Percentiles rank a stretch among this genome's conserved stretches.
phyloP scores from a whole-genome alignment of 352 stramenopile species.

The Peronospora farinosa region DNA sequence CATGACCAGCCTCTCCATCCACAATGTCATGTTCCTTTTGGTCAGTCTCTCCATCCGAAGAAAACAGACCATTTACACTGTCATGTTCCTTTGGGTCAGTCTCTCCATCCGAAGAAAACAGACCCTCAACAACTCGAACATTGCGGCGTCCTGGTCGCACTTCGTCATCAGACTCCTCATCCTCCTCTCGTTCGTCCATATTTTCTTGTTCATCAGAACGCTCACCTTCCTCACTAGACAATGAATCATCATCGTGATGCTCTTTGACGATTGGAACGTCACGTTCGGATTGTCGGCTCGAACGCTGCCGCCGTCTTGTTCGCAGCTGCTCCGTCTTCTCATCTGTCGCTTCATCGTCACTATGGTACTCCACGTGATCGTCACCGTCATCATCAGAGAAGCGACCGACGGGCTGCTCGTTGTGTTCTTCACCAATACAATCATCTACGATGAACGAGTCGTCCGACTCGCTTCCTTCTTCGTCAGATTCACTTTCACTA shows the following conservation, averaged over 20 bases:
- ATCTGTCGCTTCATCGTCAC: constrained; percentile 36
- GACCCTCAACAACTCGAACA: constrained; percentile 20
- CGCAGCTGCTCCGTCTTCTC: constrained; percentile 23
- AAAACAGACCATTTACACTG: constrained; percentile 15
- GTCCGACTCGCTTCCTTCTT: constrained; percentile 41
- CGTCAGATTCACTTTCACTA: constrained; percentile 38
- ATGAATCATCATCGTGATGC: constrained; percentile 15
- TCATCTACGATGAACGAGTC: constrained; percentile 74
- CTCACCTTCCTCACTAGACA: constrained; percentile 16
- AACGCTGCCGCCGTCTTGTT: constrained; percentile 11
- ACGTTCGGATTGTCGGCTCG: constrained; percentile 12
- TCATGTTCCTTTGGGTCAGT: constrained; percentile 4
- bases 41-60: no score
- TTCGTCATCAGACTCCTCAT: constrained; percentile 12
- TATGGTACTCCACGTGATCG: constrained; percentile 18
- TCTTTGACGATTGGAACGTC: constrained; percentile 25
- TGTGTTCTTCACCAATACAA: constrained; percentile 19
- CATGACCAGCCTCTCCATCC: no score
- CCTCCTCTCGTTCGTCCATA: constrained; percentile 21
- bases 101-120: constrained; percentile 22
- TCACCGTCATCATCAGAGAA: constrained; percentile 37
- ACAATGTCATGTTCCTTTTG: constrained; percentile 2
- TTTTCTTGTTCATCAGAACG: constrained; percentile 2
- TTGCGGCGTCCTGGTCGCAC: constrained; percentile 12
- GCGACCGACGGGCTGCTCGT: constrained; percentile 15